These are phyloP conservation scores for Grammothele lineata DNA, from an alignment of 768 basidiomycete species.

Conservation along the genomic window DNA sequence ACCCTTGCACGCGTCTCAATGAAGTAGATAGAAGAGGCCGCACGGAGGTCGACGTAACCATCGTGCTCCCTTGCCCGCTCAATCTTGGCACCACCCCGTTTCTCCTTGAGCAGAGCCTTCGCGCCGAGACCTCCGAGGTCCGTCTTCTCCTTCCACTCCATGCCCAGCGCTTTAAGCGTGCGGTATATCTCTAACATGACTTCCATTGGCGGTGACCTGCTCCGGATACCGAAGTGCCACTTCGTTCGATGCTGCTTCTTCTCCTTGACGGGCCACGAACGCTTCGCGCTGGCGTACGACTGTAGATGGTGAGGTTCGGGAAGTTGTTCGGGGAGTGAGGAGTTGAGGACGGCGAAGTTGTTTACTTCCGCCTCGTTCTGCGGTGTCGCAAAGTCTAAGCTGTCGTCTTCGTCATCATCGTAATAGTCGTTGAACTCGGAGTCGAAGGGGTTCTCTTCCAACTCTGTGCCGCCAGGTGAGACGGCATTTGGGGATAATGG, in stretches of 20 bases:
- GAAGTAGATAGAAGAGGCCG: constrained; percentile 79
- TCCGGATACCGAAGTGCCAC: constrained; percentile 98
- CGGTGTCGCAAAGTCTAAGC: constrained; percentile 45
- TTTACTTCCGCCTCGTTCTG: constrained; percentile 42
- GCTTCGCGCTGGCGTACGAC: constrained; percentile 57
- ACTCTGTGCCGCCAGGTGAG: constrained; percentile 53
- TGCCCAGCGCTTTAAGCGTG: constrained; percentile 82
- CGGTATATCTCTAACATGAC: constrained; percentile 99
- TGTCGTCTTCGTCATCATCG: constrained; percentile 53
- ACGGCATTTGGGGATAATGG: constrained; percentile 61
- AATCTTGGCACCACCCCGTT: constrained; percentile 39
- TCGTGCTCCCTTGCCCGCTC: constrained; percentile 63
- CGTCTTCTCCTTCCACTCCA: constrained; percentile 97
- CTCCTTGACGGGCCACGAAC: constrained; percentile 41
- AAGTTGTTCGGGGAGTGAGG: constrained; percentile 64
- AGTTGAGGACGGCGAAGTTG: constrained; percentile 86
- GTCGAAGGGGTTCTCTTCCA: constrained; percentile 80
- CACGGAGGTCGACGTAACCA: constrained; percentile 58
- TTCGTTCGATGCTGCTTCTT: constrained; percentile 78
- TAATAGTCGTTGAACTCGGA: constrained; percentile 58
- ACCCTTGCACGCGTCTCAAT: constrained; percentile 91
- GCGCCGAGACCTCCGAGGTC: constrained; percentile 71
- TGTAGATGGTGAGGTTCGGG: constrained; percentile 69
- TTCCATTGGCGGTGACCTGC: constrained; percentile 94
- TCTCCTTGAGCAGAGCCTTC: constrained; percentile 24